phyloP scores from a whole-genome alignment of 331 rosid genomes.

The Quercus lobata region DNA sequence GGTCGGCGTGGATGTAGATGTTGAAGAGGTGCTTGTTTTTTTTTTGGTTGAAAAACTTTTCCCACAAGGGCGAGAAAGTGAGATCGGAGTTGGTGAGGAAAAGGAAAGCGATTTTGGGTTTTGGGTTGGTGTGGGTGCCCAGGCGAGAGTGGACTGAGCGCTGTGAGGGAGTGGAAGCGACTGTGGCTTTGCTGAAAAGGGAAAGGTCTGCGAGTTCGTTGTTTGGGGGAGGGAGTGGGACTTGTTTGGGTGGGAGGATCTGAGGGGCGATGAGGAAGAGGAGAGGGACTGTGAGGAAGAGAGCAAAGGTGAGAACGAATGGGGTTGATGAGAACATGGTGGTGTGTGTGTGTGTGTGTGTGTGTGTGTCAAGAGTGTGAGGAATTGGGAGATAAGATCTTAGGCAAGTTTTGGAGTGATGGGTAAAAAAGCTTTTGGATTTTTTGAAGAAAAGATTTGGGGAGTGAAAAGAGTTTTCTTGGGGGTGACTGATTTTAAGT shows the following conservation, averaged over 20 bases:
- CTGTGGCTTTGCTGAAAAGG: slow-evolving; percentile 13
- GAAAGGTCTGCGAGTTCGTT: slow-evolving; percentile 5
- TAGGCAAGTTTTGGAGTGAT: no score
- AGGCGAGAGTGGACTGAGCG: slow-evolving; percentile 20
- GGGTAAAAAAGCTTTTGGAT: neutral
- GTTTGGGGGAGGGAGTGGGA: neutral
- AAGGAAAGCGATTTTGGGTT: slow-evolving; percentile 60
- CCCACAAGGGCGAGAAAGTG: slow-evolving; percentile 54
- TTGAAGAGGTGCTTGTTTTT: slow-evolving; percentile 32
- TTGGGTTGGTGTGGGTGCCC: slow-evolving; percentile 26
- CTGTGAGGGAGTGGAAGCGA: neutral
- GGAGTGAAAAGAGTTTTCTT: no score
- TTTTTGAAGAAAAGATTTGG: neutral
- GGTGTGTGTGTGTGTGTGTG: no score
- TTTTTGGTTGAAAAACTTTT: slow-evolving; percentile 29
- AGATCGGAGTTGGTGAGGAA: slow-evolving; percentile 57
- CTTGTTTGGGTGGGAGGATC: neutral
- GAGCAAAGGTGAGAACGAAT: slow-evolving; percentile 17
- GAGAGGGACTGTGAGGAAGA: slow-evolving; percentile 15
- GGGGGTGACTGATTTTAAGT: no score
- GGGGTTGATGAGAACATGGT: slow-evolving; percentile 29
- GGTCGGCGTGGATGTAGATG: slow-evolving; percentile 63
- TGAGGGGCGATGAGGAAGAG: slow-evolving; percentile 25
- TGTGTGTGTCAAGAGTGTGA: no score
- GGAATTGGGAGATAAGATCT: no score